These are phyloP conservation scores for Amanita rimosa DNA, from an alignment of 768 basidiomycete genomes.

Conservation along the genomic window DNA sequence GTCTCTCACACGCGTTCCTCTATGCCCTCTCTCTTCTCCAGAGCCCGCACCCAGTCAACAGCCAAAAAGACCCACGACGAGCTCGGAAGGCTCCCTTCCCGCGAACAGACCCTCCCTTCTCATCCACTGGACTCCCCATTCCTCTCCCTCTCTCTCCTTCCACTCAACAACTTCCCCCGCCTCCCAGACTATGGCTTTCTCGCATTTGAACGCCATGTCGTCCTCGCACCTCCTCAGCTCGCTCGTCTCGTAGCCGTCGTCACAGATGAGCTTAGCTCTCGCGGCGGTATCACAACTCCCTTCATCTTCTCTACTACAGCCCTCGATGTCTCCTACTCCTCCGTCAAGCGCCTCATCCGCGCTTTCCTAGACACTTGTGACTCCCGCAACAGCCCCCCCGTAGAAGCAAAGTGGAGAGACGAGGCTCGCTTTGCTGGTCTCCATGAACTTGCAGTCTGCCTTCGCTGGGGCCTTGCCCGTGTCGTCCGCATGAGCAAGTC, in stretches of 20 bases:
- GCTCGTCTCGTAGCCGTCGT: slow-evolving; percentile 61
- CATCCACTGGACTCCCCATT: slow-evolving; percentile 42
- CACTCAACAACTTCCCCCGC: slow-evolving; percentile 24
- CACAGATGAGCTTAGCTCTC: slow-evolving; percentile 54
- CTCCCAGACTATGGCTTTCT: slow-evolving; percentile 60
- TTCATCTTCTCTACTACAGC: slow-evolving; percentile 87
- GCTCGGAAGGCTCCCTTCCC: slow-evolving; percentile 50
- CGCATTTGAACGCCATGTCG: slow-evolving; percentile 59
- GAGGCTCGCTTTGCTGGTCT: slow-evolving; percentile 79
- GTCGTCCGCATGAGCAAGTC: slow-evolving; percentile 62
- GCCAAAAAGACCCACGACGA: slow-evolving; percentile 35
- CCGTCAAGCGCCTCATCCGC: slow-evolving; percentile 68
- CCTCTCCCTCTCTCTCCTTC: slow-evolving; percentile 39
- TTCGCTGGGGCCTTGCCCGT: slow-evolving; percentile 86
- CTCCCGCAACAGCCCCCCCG: slow-evolving; percentile 17
- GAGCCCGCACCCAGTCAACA: slow-evolving; percentile 49
- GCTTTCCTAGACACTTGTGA: slow-evolving; percentile 63
- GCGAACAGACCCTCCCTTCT: slow-evolving; percentile 21
- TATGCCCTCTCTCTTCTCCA: slow-evolving; percentile 74
- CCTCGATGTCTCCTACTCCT: slow-evolving; percentile 69
- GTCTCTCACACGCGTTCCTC: slow-evolving; percentile 15
- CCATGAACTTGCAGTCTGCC: slow-evolving; percentile 82
- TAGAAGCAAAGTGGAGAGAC: slow-evolving; percentile 47
- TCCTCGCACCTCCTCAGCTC: slow-evolving; percentile 67
- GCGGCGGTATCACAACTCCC: slow-evolving; percentile 78